Percentiles rank a stretch among this genome's conserved stretches.
Evolutionary conservation across 176 grass and related monocot species (phyloP).

Genomic region (Cocos nucifera): DNA sequence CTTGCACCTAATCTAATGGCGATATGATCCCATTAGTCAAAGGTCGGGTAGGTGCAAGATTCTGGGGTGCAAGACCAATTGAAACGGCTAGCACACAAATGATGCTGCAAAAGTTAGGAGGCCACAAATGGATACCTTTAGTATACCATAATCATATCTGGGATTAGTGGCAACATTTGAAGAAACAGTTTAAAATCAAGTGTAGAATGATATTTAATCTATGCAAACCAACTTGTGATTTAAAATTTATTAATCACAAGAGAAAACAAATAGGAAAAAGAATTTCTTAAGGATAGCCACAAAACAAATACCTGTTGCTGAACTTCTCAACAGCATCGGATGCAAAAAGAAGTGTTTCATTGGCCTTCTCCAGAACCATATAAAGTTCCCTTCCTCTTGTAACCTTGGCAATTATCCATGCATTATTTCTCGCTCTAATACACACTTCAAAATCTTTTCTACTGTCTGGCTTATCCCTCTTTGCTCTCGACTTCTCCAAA

Average conservation of each 20-base stretch:
- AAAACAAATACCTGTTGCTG: slow-evolving; percentile 62
- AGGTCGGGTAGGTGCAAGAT: no score
- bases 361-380: slow-evolving; percentile 83
- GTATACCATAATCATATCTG: no score
- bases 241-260: neutral
- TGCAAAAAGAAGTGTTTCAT: slow-evolving; percentile 90
- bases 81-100: no score
- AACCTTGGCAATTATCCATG: slow-evolving; percentile 90
- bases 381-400: slow-evolving; percentile 72
- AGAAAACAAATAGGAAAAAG: slow-evolving; percentile 4
- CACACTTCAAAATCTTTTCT: slow-evolving; percentile 78
- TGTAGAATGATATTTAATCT: no score
- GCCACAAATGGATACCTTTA: no score
- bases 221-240: neutral
- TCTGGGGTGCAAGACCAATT: no score
- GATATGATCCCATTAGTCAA: no score
- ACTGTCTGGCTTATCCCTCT: slow-evolving; percentile 36
- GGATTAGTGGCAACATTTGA: no score
- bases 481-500: slow-evolving; percentile 62
- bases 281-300: no score
- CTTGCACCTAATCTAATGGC: no score
- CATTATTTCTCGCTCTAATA: slow-evolving; percentile 77
- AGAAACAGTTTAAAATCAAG: no score
- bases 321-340: slow-evolving; percentile 90
- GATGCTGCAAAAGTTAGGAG: no score